Base-by-base conservation (phyloP, 768 basidiomycete genomes). In the Gyrodon lividus region DNA sequence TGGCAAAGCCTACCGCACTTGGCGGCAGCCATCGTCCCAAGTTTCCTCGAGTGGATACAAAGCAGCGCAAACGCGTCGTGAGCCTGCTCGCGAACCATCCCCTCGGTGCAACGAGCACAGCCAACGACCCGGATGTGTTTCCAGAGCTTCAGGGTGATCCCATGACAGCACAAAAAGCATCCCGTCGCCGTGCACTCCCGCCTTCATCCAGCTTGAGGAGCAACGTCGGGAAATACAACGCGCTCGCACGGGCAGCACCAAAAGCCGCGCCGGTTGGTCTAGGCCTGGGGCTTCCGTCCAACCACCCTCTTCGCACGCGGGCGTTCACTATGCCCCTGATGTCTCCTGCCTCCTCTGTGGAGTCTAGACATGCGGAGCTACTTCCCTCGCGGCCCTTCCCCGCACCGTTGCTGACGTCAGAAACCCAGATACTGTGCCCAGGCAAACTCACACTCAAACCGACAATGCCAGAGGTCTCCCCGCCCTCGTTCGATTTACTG, bases 231-330 rank as follows among this genome's bases (percentile, higher is more conserved):
- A n/a, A n/a, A n/a, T n/a, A 51, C 1, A 49, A 53, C 13, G 59
- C 64, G 46, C 52, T 67, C 28, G 48, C 46, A 46, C 53, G 16
- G n/a, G 55, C 48, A 28, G 5, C 22, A 37, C 23, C 43, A 13
- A 48, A 30, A 19, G 47, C 26, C n/a, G 54, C 50, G 31, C 61
- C 42, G 10, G 33, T 65, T 30, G 66, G 66, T 22, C 53, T 66
- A 7, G 66, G 64, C 24, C 56, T 66, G 28, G 61, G 64, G 9
- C 60, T 68, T 43, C 66, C 65, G 16, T 59, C 63, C 34, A 53
- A 47, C 20, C 61, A 68, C 16, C 64, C 55, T 8, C 37, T 58
- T 5, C 55, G 48, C 2, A 30, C 41, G 38, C 65, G 66, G 0
- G 54, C 59, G 6, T 56, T 50, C 23, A 61, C 53, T 23, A 57